Evolutionary conservation across 1,284 basidiomycete genomes (phyloP).

Genomic region (Neolentinus lepideus): DNA sequence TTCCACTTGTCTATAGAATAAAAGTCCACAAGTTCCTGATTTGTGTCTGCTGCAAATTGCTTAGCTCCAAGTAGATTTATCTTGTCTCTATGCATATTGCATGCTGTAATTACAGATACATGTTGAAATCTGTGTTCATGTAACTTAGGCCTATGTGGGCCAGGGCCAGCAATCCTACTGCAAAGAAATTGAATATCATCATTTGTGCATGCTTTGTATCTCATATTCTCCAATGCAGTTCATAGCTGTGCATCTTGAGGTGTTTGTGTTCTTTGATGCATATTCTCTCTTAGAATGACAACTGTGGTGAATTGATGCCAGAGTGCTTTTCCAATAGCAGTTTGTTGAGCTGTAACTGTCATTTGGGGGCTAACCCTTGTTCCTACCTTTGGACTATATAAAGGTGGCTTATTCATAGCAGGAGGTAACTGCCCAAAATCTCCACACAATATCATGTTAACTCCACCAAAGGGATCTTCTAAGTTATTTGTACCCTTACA

Average conservation of each 20-base stretch:
- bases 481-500: slow-evolving; percentile 6
- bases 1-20: slow-evolving; percentile 20
- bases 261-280: slow-evolving; percentile 22
- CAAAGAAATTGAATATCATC: slow-evolving; percentile 25
- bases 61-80: slow-evolving; percentile 21
- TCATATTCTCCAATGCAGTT: slow-evolving; percentile 24
- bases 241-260: slow-evolving; percentile 20
- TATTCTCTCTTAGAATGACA: slow-evolving; percentile 28
- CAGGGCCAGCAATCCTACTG: slow-evolving; percentile 11
- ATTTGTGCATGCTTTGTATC: slow-evolving; percentile 24
- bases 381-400: slow-evolving; percentile 14
- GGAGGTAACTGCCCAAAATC: slow-evolving; percentile 23
- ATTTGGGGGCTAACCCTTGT: neutral
- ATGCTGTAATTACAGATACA: slow-evolving; percentile 24
- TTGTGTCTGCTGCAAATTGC: slow-evolving; percentile 23
- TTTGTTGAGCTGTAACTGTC: slow-evolving; percentile 15
- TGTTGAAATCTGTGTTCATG: slow-evolving; percentile 17
- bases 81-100: slow-evolving; percentile 22
- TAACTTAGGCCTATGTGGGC: slow-evolving; percentile 9
- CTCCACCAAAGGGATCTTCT: slow-evolving; percentile 12
- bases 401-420: slow-evolving; percentile 7
- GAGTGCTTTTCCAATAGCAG: slow-evolving; percentile 22
- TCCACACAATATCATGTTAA: slow-evolving; percentile 15
- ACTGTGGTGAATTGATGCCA: slow-evolving; percentile 29
- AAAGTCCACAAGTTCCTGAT: slow-evolving; percentile 18